Conservation (phyloP, 345 rosid species). For the Salix koriyanagi region DNA sequence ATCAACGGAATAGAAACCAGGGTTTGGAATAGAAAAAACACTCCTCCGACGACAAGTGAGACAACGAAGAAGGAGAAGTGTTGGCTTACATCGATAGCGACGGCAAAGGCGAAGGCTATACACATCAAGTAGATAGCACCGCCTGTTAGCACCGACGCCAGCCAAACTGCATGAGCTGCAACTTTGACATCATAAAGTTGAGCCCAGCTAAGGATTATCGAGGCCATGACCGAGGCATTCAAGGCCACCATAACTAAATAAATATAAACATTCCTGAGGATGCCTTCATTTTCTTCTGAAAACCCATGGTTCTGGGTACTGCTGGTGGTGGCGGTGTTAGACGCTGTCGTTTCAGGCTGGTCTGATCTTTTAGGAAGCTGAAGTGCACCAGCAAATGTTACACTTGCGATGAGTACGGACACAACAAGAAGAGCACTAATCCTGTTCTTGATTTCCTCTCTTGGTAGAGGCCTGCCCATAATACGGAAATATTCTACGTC, state of each 20-base stretch:
- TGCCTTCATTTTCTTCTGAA: not conserved
- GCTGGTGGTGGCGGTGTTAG: too few relatives aligned
- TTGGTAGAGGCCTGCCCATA: too few relatives aligned
- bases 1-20: not conserved
- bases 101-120: not conserved
- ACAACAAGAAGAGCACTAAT: slow-evolving; percentile 14
- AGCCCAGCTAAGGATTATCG: not conserved
- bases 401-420: not conserved
- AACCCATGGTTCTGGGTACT: not conserved
- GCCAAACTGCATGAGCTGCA: not conserved
- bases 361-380: too few relatives aligned
- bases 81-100: not conserved
- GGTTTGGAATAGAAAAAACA: not conserved
- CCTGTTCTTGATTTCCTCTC: too few relatives aligned
- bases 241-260: not conserved
- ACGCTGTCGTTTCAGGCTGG: too few relatives aligned
- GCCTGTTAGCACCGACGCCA: not conserved
- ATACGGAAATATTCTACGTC: too few relatives aligned
- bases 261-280: not conserved
- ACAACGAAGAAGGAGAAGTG: not conserved
- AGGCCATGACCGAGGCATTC: not conserved
- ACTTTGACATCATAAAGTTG: not conserved
- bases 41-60: not conserved
- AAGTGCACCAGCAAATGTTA: too few relatives aligned
- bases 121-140: not conserved